Evolutionary conservation across 2,329 filamentous ascomycete genomes (phyloP).

Genomic region (Thielaviopsis populi): DNA sequence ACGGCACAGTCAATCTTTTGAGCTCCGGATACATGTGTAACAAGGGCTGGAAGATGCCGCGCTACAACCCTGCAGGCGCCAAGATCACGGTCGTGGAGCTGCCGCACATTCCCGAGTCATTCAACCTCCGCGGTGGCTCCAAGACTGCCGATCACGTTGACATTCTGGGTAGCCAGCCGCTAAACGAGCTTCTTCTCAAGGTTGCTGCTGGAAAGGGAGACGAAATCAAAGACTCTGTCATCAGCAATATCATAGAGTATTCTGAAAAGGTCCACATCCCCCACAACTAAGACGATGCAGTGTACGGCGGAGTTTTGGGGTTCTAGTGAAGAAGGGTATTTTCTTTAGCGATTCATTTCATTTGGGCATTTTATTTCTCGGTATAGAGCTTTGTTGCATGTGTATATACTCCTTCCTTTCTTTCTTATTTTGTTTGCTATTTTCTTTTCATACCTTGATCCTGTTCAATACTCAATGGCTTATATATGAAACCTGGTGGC

Average conservation of each 20-base stretch:
- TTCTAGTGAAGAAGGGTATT: not conserved
- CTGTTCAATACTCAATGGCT: not conserved
- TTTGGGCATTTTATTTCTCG: not conserved
- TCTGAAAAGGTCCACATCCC: slow-evolving; percentile 70
- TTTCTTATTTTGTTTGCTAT: not conserved
- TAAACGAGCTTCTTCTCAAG: slow-evolving; percentile 80
- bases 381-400: not conserved
- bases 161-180: slow-evolving; percentile 71
- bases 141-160: slow-evolving; percentile 85
- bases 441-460: not conserved
- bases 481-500: no score
- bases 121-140: slow-evolving; percentile 61
- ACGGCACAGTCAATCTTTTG: slow-evolving; percentile 88
- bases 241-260: slow-evolving; percentile 72
- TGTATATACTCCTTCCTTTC: not conserved
- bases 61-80: slow-evolving; percentile 77
- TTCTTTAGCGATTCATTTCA: not conserved
- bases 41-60: slow-evolving; percentile 81
- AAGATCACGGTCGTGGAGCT: slow-evolving; percentile 84
- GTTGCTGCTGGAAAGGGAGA: slow-evolving; percentile 77
- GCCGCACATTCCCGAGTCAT: slow-evolving; percentile 88
- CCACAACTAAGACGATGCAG: slow-evolving; percentile 36
- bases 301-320: not conserved
- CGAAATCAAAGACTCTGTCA: slow-evolving; percentile 58
- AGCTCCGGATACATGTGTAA: slow-evolving; percentile 95